These are phyloP conservation scores for Kalmanozyma brasiliensis DNA, from an alignment of 1,284 basidiomycete species.

Conservation along the genomic window DNA sequence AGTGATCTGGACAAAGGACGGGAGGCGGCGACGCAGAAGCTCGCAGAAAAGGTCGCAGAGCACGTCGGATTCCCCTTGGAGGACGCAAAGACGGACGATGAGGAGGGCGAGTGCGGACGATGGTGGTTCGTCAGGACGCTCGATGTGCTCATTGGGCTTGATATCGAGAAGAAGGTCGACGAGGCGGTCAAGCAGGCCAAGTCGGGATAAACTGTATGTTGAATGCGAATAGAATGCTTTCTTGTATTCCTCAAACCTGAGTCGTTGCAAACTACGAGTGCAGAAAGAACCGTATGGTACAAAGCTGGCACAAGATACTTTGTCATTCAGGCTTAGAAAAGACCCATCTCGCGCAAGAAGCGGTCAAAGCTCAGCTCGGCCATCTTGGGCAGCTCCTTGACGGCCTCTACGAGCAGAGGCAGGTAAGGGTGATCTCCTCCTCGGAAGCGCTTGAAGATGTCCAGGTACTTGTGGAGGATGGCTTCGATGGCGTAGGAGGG, in stretches of 20 bases:
- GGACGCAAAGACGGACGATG: conserved; percentile 28
- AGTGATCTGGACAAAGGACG: conserved; percentile 20
- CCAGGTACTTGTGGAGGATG: conserved; percentile 55
- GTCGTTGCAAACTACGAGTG: too few species aligned
- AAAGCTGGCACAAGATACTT: too few species aligned
- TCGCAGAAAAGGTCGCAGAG: conserved; percentile 36
- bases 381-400: conserved; percentile 54
- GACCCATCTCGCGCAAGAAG: conserved; percentile 37
- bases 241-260: too few species aligned
- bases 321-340: too few species aligned
- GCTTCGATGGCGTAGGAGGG: conserved; percentile 47
- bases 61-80: conserved; percentile 46
- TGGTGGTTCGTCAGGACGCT: conserved; percentile 48
- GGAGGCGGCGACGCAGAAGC: conserved; percentile 18
- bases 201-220: too few species aligned
- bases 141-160: conserved; percentile 51
- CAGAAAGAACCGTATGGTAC: too few species aligned
- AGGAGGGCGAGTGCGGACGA: conserved; percentile 41
- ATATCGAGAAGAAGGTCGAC: conserved; percentile 47
- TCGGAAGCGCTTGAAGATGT: conserved; percentile 51
- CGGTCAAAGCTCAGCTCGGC: conserved; percentile 42
- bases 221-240: too few species aligned
- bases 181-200: conserved; percentile 37
- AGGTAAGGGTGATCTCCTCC: conserved; percentile 55
- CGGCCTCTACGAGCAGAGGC: conserved; percentile 43